Percentiles rank a stretch among this genome's conserved stretches.
These are phyloP conservation scores for Rubia tinctorum DNA, from an alignment of 305 asterid genomes.

Conservation along the genomic window DNA sequence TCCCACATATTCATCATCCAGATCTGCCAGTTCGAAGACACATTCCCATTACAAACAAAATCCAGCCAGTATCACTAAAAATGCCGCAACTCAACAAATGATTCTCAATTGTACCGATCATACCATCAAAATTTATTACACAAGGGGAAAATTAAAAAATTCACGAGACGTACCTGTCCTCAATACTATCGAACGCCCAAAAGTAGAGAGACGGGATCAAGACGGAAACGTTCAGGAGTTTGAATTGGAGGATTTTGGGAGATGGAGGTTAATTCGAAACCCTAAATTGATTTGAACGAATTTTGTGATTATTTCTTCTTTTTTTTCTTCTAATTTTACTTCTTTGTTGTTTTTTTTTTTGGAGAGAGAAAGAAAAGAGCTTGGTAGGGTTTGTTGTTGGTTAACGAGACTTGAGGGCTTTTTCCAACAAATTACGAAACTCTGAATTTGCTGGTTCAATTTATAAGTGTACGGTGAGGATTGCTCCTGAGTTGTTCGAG, in stretches of 20 bases:
- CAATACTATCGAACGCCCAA: constrained; percentile 37
- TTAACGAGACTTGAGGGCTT: constrained; percentile 27
- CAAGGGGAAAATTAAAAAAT: constrained; percentile 15
- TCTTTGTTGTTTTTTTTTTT: constrained; percentile 12
- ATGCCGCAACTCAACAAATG: constrained; percentile 21
- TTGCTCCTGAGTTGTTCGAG: not conserved
- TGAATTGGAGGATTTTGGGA: constrained; percentile 38
- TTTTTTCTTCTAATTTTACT: constrained; percentile 19
- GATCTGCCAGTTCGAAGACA: constrained; percentile 68
- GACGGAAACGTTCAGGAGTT: constrained; percentile 21
- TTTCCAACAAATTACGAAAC: constrained; percentile 17
- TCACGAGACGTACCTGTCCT: constrained; percentile 43
- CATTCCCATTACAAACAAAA: constrained; percentile 28
- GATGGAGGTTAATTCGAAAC: constrained; percentile 55
- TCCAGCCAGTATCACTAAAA: constrained; percentile 12
- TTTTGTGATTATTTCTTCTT: constrained; percentile 26
- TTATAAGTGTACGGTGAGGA: not conserved
- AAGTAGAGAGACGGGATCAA: constrained; percentile 47
- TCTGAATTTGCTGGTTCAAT: not conserved
- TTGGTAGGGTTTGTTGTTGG: constrained; percentile 47
- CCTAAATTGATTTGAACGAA: constrained; percentile 60
- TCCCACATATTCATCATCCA: constrained; percentile 38
- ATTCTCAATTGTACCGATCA: constrained; percentile 35
- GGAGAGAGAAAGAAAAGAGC: constrained; percentile 27
- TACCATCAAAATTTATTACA: constrained; percentile 21